Evolutionary conservation across 2,329 filamentous ascomycete species (phyloP).

Genomic region (Paraphoma chrysanthemicola): DNA sequence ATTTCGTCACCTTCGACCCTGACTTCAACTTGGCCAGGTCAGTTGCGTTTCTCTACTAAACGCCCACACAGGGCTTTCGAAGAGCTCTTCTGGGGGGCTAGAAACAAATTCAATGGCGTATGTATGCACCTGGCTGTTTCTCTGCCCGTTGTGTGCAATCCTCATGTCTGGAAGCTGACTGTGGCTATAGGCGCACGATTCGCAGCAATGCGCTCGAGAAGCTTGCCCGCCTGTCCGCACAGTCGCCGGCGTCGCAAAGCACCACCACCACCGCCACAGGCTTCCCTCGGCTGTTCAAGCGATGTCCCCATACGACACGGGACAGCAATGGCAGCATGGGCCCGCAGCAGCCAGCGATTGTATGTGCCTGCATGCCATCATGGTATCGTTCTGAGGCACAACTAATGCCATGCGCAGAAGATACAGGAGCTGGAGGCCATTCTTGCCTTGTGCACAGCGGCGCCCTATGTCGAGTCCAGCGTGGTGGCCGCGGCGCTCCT

Average conservation of each 20-base stretch:
- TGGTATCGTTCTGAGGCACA: neutral
- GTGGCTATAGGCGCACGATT: slow-evolving; percentile 40
- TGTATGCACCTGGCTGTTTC: no score
- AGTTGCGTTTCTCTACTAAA: no score
- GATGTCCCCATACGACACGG: slow-evolving; percentile 36
- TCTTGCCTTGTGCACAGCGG: slow-evolving; percentile 88
- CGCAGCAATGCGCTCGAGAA: slow-evolving; percentile 59
- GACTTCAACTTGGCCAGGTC: no score
- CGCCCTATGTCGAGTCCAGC: slow-evolving; percentile 72
- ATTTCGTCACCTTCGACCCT: slow-evolving; percentile 19
- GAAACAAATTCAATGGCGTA: no score
- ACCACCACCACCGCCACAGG: slow-evolving; percentile 43
- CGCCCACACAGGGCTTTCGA: no score
- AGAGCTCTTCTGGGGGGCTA: no score
- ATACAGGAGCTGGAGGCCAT: slow-evolving; percentile 92
- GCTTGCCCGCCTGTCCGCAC: slow-evolving; percentile 57
- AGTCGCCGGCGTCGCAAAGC: slow-evolving; percentile 32
- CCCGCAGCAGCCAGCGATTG: slow-evolving; percentile 47
- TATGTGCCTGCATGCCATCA: slow-evolving; percentile 13
- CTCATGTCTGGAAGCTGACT: no score
- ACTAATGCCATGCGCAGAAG: slow-evolving; percentile 59
- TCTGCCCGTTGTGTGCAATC: no score
- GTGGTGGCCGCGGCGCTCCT: slow-evolving; percentile 80
- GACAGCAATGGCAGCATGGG: slow-evolving; percentile 5
- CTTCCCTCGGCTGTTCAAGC: slow-evolving; percentile 52